Conservation (phyloP, 148 eudicot genomes). For the Rhododendron vialii region DNA sequence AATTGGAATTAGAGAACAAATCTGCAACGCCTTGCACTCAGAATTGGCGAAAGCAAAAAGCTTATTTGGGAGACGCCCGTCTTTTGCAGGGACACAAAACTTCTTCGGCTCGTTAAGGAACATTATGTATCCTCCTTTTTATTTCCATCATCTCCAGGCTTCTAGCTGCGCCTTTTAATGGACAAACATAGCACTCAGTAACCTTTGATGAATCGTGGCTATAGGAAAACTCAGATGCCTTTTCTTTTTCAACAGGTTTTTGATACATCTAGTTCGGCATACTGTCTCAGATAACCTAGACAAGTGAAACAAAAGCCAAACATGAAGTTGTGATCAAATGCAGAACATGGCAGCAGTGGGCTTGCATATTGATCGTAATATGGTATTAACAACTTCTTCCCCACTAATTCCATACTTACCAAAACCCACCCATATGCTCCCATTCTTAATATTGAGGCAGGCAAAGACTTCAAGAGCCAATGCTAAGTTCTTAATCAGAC, state of each 20-base stretch:
- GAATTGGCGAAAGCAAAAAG: neutral
- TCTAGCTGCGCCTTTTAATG: neutral
- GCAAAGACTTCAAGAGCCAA: neutral
- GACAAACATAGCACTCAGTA: neutral
- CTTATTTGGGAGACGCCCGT: conserved; percentile 9
- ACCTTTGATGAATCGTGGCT: neutral
- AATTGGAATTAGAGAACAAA: neutral
- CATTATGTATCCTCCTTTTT: neutral
- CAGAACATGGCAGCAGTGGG: neutral
- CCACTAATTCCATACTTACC: neutral
- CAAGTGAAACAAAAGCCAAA: neutral
- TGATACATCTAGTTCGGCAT: neutral
- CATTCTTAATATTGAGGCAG: neutral
- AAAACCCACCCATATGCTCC: neutral
- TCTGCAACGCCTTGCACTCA: neutral
- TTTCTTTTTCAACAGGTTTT: neutral
- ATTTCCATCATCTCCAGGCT: neutral
- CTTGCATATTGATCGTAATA: neutral
- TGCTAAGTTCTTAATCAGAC: neutral
- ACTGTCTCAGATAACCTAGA: neutral
- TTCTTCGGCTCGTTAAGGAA: neutral
- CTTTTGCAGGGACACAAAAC: neutral
- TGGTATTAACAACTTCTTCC: neutral
- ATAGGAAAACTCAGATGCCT: neutral
- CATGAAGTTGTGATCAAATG: neutral